Percentiles rank a stretch among this genome's conserved stretches.
phyloP scores from a whole-genome alignment of 345 rosid species.

The Geranium brycei region DNA sequence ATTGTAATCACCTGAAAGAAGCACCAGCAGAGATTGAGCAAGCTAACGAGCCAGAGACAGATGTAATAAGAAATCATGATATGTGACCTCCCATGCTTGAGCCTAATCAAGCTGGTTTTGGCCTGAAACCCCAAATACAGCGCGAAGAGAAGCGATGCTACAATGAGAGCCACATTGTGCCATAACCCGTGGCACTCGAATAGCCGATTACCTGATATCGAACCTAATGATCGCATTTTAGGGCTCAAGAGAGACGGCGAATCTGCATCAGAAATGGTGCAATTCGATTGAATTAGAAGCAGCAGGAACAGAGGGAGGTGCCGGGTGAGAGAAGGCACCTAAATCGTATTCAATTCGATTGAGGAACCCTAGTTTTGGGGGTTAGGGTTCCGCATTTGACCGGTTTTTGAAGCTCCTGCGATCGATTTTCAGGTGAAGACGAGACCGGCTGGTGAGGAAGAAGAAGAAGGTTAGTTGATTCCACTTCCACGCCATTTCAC shows the following conservation, averaged over 20 bases:
- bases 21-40: slow-evolving; percentile 87
- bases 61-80: slow-evolving; percentile 78
- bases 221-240: background rate
- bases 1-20: slow-evolving; percentile 44
- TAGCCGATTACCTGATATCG: slow-evolving; percentile 30
- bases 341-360: background rate
- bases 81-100: slow-evolving; percentile 62
- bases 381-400: background rate
- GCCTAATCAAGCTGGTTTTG: slow-evolving; percentile 52
- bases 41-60: slow-evolving; percentile 75
- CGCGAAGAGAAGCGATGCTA: slow-evolving; percentile 47
- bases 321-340: background rate
- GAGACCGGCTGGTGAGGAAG: background rate
- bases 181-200: slow-evolving; percentile 67
- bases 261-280: background rate
- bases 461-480: background rate
- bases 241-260: background rate
- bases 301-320: background rate
- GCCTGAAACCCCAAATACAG: slow-evolving; percentile 61
- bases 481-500: background rate
- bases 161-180: slow-evolving; percentile 47
- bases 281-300: background rate
- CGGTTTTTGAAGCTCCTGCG: background rate
- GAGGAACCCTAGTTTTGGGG: background rate
- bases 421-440: no score